phyloP scores from a whole-genome alignment of 2,329 filamentous ascomycete genomes.

The Pestalotiopsis sp. region DNA sequence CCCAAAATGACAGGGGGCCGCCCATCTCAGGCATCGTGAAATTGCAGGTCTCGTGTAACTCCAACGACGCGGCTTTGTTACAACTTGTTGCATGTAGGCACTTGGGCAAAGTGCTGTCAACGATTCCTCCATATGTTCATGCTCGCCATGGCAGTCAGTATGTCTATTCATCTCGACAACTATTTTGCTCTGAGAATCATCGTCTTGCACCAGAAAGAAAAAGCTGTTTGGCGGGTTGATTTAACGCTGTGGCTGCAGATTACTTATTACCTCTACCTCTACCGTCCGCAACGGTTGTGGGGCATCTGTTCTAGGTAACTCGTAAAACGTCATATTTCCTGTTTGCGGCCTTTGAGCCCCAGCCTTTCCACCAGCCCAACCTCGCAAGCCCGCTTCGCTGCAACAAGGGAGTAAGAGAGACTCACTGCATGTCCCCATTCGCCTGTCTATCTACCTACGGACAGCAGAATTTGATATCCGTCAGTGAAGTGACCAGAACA shows the following conservation, averaged over 20 bases:
- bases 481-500: no score
- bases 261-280: neutral
- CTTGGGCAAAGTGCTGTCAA: neutral
- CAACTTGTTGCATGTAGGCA: neutral
- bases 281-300: neutral
- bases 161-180: neutral
- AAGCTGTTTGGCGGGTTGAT: neutral
- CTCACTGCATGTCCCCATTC: neutral
- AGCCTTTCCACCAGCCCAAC: neutral
- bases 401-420: neutral
- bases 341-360: neutral
- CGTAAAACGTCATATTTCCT: neutral
- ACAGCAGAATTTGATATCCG: no score
- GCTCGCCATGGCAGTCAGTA: neutral
- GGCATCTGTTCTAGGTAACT: neutral
- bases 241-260: neutral
- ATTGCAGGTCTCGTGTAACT: slow-evolving; percentile 8
- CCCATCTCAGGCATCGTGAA: neutral
- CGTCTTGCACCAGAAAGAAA: no score
- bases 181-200: neutral
- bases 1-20: neutral
- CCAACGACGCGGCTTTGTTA: neutral
- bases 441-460: no score
- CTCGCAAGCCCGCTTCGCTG: neutral
- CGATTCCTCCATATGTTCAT: neutral